Base-by-base conservation (phyloP, 257 asterid genomes). In the Primulina eburnea region DNA sequence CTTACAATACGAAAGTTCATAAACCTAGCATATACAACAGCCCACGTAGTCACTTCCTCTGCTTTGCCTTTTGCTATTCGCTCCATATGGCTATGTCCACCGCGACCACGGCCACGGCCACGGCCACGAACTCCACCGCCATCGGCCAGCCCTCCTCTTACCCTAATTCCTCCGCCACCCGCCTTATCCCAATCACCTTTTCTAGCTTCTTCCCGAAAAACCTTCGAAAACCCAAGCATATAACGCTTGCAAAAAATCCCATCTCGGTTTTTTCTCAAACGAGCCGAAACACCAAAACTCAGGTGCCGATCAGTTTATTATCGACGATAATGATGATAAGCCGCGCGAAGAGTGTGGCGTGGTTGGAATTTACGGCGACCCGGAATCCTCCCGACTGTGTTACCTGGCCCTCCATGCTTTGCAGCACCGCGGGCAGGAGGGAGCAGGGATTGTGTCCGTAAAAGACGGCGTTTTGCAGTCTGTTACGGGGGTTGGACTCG, bases 401-500 rank as follows among this genome's bases (percentile, higher is more conserved):
- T 92, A 89, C 65, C 76, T 89, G 14, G 87, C 98, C 6, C 96
- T 89, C 53, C 98, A 92, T 77, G 90, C 98, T 3, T 92, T 92
- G 35, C 98, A 92, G 76, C 98, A 92, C 81, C 92, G 96, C 38
- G 98, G 98, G n/a, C 98, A 92, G 61, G 98, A 89, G 69, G 98
- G 98, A 24, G 96, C 98, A 3, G 98, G 98, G 6, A 92, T 92
- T 24, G 98, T 92, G 3, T 74, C 90, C 10, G 98, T 88, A 5
- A 77, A 86, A 56, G 88, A 86, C 40, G 79, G 79, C 79, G 83
- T 89, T 28, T 81, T 92, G 8, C 90, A 89, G 58, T 86, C 96
- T 0, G 67, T 92, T 35, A 89, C 96, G 1, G 98, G 98, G n/a
- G 86, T 92, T 2, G 96, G 98, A 0, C 82, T 92, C 37, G 98